Percentiles rank a stretch among this genome's conserved stretches.
phyloP scores from a whole-genome alignment of 305 asterid genomes.

The Fraxinus baroniana region DNA sequence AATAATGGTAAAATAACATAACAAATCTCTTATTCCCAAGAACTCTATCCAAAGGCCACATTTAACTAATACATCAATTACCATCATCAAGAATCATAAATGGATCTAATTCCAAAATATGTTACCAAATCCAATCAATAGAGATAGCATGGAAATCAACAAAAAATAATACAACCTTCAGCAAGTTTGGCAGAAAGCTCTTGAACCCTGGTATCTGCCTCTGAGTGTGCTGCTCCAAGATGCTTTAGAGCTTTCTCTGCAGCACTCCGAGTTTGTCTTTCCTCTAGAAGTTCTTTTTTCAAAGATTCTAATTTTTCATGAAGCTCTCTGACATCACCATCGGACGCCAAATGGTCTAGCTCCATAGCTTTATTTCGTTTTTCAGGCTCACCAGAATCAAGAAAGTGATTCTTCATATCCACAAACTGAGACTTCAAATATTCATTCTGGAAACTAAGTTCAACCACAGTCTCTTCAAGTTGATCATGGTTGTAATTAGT shows the following conservation, averaged over 20 bases:
- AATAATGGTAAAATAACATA: not conserved
- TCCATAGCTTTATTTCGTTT: conserved; percentile 29
- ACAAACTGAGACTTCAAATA: conserved; percentile 77
- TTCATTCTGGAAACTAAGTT: conserved; percentile 81
- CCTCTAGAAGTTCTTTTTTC: conserved; percentile 69
- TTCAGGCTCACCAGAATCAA: conserved; percentile 33
- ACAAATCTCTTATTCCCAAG: not conserved
- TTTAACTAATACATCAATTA: not conserved
- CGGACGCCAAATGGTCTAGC: conserved; percentile 28
- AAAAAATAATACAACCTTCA: conserved; percentile 67
- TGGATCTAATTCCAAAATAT: conserved; percentile 13
- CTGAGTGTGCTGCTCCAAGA: conserved; percentile 63
- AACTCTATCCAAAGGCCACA: conserved; percentile 3
- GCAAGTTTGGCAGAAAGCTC: conserved; percentile 72
- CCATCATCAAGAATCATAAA: conserved; percentile 4
- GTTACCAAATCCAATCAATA: conserved; percentile 10
- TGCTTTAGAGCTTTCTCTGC: conserved; percentile 93
- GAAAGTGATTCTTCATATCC: conserved; percentile 46
- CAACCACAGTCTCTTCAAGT: conserved; percentile 70
- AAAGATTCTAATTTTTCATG: conserved; percentile 59
- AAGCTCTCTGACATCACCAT: conserved; percentile 43
- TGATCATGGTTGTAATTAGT: conserved; percentile 44
- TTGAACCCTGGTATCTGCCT: conserved; percentile 76
- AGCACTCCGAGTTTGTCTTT: conserved; percentile 80
- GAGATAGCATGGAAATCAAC: conserved; percentile 19